Evolutionary conservation across 257 asterid species (phyloP).

Genomic region (Solanum clarkiae): DNA sequence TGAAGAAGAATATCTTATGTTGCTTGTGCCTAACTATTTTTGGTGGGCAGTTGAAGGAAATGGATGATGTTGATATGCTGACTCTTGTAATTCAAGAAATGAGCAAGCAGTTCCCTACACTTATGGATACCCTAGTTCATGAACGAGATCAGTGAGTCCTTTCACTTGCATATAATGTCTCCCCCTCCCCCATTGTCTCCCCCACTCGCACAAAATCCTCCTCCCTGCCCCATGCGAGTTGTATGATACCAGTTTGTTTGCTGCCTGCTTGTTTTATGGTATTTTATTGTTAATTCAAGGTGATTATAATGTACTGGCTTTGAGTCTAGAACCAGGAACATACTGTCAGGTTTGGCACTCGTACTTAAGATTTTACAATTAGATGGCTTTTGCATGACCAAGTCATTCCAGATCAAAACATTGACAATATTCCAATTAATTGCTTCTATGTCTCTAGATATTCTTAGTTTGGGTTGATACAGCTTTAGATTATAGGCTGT

Average conservation of each 20-base stretch:
- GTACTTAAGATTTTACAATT: neutral
- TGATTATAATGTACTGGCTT: neutral
- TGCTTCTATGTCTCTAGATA: neutral
- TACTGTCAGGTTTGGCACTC: neutral
- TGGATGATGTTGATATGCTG: conserved; percentile 92
- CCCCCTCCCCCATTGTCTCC: neutral
- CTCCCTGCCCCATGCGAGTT: neutral
- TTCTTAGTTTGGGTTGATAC: neutral
- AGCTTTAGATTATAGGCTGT: neutral
- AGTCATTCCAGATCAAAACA: neutral
- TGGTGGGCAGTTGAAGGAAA: conserved; percentile 72
- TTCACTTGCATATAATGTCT: neutral
- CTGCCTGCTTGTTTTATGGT: neutral
- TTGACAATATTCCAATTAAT: neutral
- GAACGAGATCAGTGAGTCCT: conserved; percentile 85
- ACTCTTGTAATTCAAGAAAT: conserved; percentile 91
- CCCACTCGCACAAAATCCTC: neutral
- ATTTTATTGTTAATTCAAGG: neutral
- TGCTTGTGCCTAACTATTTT: neutral
- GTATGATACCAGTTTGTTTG: neutral
- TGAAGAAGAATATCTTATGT: neutral
- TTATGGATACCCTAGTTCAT: conserved; percentile 88
- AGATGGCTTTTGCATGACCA: neutral
- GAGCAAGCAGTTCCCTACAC: conserved; percentile 88
- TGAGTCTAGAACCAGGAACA: neutral